Evolutionary conservation across 345 rosid species (phyloP).

Genomic region (Populus nigra): DNA sequence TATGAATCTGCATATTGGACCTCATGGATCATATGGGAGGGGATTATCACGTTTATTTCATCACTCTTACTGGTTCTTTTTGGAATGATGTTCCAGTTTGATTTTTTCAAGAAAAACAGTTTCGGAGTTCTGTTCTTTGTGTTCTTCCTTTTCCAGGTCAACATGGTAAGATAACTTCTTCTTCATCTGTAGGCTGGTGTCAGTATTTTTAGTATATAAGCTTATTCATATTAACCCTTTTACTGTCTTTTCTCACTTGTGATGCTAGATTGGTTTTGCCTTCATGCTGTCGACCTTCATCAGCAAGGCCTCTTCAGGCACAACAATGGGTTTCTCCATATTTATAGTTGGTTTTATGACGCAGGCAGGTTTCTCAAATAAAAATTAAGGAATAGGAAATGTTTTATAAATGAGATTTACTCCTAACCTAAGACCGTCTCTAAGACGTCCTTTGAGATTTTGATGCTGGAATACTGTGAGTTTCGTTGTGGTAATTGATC

Average conservation of each 20-base stretch:
- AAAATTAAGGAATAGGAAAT: background rate
- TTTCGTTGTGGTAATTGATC: conserved; percentile 17
- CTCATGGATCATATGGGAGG: conserved; percentile 92
- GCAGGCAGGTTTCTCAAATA: conserved; percentile 50
- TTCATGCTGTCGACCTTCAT: conserved; percentile 84
- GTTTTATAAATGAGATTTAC: background rate
- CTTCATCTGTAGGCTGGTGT: background rate
- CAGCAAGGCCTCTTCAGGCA: conserved; percentile 77
- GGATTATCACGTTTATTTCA: conserved; percentile 55
- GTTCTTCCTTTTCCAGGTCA: conserved; percentile 80
- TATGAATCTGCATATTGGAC: conserved; percentile 85
- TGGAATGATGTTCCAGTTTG: conserved; percentile 93
- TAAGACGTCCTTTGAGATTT: background rate
- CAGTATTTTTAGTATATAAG: background rate
- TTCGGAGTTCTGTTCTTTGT: conserved; percentile 68
- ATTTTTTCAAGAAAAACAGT: conserved; percentile 80
- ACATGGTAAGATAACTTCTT: conserved; percentile 55
- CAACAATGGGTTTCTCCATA: conserved; percentile 69
- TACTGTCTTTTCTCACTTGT: conserved; percentile 13
- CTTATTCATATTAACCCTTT: conserved; percentile 8
- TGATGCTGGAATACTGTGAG: background rate
- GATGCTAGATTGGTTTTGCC: conserved; percentile 67
- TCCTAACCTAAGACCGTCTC: background rate
- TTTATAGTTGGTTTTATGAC: conserved; percentile 75
- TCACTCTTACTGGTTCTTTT: conserved; percentile 73